Evolutionary conservation across 164 flowering plant species (phyloP).

Genomic region (Macadamia integrifolia): DNA sequence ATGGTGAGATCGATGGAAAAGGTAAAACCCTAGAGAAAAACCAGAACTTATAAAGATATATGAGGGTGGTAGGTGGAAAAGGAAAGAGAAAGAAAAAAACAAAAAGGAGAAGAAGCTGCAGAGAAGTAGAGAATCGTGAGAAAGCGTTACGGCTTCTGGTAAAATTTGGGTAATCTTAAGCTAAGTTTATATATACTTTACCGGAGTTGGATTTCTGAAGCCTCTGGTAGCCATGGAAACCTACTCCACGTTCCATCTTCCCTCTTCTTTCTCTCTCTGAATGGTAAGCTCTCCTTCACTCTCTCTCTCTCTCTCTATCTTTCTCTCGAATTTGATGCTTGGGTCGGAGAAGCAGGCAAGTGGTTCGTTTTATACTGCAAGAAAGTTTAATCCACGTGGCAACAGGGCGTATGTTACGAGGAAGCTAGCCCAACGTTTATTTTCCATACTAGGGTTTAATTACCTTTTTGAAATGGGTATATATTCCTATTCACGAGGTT

Average conservation of each 20-base stretch:
- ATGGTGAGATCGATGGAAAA: neutral
- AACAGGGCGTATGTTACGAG: too few relatives aligned
- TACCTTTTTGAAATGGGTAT: too few relatives aligned
- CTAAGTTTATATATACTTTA: conserved; percentile 5
- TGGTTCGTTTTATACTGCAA: too few relatives aligned
- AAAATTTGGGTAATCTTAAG: too few relatives aligned
- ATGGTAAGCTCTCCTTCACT: neutral
- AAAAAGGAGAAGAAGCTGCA: neutral
- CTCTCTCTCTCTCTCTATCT: neutral
- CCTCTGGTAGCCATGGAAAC: conserved; percentile 47
- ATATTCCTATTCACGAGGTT: too few relatives aligned
- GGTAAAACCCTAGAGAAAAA: neutral
- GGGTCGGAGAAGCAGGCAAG: too few relatives aligned
- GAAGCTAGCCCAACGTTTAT: too few relatives aligned
- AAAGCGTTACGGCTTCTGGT: neutral
- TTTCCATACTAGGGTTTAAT: too few relatives aligned
- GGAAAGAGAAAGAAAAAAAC: neutral
- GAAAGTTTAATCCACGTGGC: too few relatives aligned
- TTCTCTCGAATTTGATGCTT: neutral
- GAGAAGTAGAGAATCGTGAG: neutral
- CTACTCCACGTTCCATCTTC: conserved; percentile 40
- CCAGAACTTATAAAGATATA: neutral
- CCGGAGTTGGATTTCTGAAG: conserved; percentile 28
- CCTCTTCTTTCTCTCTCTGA: conserved; percentile 7
- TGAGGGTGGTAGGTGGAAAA: neutral